phyloP scores from a whole-genome alignment of 192 early-diverging fungal genomes.

The Gonapodya sp. region DNA sequence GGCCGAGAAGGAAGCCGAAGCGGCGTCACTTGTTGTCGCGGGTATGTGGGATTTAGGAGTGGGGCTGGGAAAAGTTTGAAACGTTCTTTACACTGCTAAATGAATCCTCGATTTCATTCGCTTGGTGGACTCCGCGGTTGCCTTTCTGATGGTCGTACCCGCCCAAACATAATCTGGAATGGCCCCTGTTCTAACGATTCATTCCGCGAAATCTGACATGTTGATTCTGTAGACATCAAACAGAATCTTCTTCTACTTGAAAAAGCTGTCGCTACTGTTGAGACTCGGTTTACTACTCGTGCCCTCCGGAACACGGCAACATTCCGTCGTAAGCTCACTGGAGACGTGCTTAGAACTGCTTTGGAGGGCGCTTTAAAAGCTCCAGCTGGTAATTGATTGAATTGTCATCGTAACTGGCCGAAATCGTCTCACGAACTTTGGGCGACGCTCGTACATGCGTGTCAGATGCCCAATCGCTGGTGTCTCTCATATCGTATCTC shows the following conservation, averaged over 20 bases:
- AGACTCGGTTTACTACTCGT: slow-evolving; percentile 79
- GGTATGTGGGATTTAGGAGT: slow-evolving; percentile 11
- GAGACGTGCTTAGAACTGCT: slow-evolving; percentile 37
- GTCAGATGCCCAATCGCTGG: not conserved
- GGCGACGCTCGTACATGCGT: not conserved
- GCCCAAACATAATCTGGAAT: slow-evolving; percentile 10
- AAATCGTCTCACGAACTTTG: no score
- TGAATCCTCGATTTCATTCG: not conserved
- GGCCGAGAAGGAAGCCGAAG: slow-evolving; percentile 19
- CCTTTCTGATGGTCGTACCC: slow-evolving; percentile 13
- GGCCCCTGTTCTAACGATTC: slow-evolving; percentile 10
- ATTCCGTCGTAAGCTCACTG: slow-evolving; percentile 67
- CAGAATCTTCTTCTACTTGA: slow-evolving; percentile 77
- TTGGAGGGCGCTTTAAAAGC: not conserved
- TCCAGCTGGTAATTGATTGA: not conserved
- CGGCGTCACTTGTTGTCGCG: slow-evolving; percentile 11
- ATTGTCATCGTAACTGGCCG: not conserved
- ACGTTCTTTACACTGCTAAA: not conserved
- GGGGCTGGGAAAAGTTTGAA: not conserved
- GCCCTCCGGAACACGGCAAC: slow-evolving; percentile 73
- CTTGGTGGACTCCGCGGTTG: no score
- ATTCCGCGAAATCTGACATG: not conserved
- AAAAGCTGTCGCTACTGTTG: slow-evolving; percentile 69
- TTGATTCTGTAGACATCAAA: slow-evolving; percentile 64
- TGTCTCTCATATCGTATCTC: not conserved